phyloP scores from a whole-genome alignment of 306 rosid species.

The Neltuma alba region DNA sequence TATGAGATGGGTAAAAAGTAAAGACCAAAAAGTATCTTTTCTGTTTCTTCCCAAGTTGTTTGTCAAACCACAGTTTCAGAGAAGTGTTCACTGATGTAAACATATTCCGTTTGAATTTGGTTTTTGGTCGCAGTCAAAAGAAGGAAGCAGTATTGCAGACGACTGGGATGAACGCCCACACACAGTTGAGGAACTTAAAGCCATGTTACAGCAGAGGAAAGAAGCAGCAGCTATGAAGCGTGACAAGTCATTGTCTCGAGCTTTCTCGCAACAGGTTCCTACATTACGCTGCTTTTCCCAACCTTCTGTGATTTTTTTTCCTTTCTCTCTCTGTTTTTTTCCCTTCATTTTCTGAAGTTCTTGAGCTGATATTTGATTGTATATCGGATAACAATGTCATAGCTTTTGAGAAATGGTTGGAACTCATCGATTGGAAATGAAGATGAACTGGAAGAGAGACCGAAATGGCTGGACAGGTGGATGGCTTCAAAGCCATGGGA shows the following conservation, averaged over 20 bases:
- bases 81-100: constrained; percentile 16
- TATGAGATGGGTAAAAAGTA: constrained; percentile 1
- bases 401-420: constrained; percentile 72
- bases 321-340: neutral
- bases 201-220: constrained; percentile 84
- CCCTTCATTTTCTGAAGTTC: constrained; percentile 20
- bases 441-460: constrained; percentile 76
- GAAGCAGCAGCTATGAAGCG: constrained; percentile 80
- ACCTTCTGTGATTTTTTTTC: neutral
- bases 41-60: constrained; percentile 12
- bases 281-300: neutral
- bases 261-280: constrained; percentile 90
- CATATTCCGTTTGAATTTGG: constrained; percentile 1
- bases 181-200: constrained; percentile 91
- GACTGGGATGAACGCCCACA: constrained; percentile 95
- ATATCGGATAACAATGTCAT: neutral
- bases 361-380: constrained; percentile 25
- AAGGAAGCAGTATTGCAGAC: constrained; percentile 80
- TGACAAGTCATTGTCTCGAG: constrained; percentile 73
- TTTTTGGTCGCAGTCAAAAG: constrained; percentile 60
- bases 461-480: constrained; percentile 83
- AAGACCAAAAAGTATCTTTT: constrained; percentile 21
- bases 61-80: constrained; percentile 27
- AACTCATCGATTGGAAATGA: constrained; percentile 87
- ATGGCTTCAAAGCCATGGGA: constrained; percentile 93